Conservation (phyloP, 768 basidiomycete species). For the Lactarius sanguifluus region DNA sequence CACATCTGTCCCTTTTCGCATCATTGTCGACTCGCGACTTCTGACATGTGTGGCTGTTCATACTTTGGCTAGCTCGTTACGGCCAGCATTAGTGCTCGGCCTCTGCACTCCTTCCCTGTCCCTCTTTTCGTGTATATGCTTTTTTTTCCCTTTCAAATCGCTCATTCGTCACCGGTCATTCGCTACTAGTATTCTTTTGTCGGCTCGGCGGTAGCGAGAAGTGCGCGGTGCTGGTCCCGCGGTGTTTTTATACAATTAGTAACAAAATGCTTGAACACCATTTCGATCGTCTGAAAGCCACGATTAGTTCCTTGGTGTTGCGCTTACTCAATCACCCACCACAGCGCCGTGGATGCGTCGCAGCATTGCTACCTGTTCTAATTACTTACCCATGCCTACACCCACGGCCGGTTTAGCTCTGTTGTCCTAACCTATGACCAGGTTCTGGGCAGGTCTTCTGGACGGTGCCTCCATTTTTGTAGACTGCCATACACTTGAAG, state of each 20-base stretch:
- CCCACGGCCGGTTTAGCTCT: neutral
- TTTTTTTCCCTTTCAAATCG: neutral
- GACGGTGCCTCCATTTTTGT: neutral
- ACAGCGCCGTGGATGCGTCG: neutral
- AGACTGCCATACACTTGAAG: neutral
- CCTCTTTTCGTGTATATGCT: constrained; percentile 15
- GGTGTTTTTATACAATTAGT: constrained; percentile 6
- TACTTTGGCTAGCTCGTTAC: constrained; percentile 20
- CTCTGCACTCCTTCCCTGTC: constrained; percentile 6
- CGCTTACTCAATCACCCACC: neutral
- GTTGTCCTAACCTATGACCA: neutral
- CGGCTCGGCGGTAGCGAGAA: constrained; percentile 9
- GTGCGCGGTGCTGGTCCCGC: constrained; percentile 25
- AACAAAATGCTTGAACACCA: neutral
- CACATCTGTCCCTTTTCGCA: constrained; percentile 1
- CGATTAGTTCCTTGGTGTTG: neutral
- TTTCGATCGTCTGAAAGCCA: neutral
- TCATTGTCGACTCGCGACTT: constrained; percentile 3
- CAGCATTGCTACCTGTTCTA: neutral
- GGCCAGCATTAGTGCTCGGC: constrained; percentile 3
- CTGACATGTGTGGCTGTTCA: constrained; percentile 19
- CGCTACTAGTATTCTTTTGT: constrained; percentile 11
- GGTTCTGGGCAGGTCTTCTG: neutral
- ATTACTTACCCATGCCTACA: neutral
- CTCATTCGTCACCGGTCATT: constrained; percentile 2